Conservation (phyloP, 2,329 filamentous ascomycete genomes). For the Alternaria brassicae region DNA sequence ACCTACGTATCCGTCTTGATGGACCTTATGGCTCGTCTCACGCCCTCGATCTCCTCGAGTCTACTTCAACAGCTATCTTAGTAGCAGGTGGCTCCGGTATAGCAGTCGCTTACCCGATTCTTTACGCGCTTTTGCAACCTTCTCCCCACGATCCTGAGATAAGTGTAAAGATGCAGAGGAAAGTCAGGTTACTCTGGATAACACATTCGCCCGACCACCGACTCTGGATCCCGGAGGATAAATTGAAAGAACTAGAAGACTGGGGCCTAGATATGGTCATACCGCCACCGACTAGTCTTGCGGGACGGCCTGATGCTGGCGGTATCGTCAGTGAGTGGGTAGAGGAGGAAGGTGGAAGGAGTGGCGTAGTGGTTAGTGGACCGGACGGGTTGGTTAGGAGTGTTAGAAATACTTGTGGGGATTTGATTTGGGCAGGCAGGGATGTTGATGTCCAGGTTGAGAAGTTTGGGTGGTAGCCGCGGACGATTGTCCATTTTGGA, state of each 20-base stretch:
- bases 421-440: constrained; percentile 56
- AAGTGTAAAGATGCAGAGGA: constrained; percentile 29
- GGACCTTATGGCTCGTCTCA: constrained; percentile 69
- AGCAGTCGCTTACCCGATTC: constrained; percentile 68
- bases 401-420: constrained; percentile 66
- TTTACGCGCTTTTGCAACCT: constrained; percentile 58
- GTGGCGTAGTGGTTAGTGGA: constrained; percentile 66
- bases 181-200: constrained; percentile 66
- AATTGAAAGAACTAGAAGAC: constrained; percentile 58
- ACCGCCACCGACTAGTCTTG: constrained; percentile 62
- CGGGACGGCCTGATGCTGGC: constrained; percentile 62
- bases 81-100: constrained; percentile 71
- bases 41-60: constrained; percentile 61
- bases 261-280: constrained; percentile 62
- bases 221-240: constrained; percentile 61
- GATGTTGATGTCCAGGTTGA: constrained; percentile 65
- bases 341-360: constrained; percentile 48
- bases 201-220: constrained; percentile 62
- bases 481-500: too few relatives aligned
- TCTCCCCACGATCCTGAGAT: constrained; percentile 24
- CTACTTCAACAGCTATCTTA: constrained; percentile 60
- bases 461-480: constrained; percentile 71
- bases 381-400: constrained; percentile 67
- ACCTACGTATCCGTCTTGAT: constrained; percentile 62
- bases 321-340: constrained; percentile 53